phyloP scores from a whole-genome alignment of 1,284 basidiomycete genomes.

The Pseudozyma pruni region DNA sequence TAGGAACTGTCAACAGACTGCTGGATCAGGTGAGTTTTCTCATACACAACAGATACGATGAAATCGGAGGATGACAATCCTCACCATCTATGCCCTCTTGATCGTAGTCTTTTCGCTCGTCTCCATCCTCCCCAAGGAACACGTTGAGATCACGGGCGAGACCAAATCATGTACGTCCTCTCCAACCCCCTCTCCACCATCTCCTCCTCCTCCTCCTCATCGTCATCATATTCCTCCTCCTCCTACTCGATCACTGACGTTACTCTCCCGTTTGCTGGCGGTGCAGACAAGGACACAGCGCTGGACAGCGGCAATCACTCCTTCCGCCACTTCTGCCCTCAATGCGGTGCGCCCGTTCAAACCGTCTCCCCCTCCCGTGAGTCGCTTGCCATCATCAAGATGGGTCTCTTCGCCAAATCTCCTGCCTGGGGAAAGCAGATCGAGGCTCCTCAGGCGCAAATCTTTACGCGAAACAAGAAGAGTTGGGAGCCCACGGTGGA shows the following conservation, averaged over 20 bases:
- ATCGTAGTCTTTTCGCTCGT: conserved; percentile 31
- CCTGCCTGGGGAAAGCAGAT: conserved; percentile 12
- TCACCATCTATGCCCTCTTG: no score
- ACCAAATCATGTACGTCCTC: conserved; percentile 20
- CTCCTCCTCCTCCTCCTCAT: background rate
- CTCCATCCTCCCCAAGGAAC: conserved; percentile 18
- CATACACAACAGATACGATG: no score
- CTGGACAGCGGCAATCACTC: conserved; percentile 19
- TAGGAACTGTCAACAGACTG: conserved; percentile 39
- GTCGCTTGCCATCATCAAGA: conserved; percentile 31
- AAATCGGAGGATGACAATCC: background rate
- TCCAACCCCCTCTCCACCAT: background rate
- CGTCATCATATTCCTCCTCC: background rate
- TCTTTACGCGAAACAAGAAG: conserved; percentile 28
- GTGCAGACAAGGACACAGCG: conserved; percentile 16
- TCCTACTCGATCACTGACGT: no score
- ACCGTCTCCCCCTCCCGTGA: conserved; percentile 7
- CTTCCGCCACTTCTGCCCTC: conserved; percentile 23
- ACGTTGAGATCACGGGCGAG: conserved; percentile 27
- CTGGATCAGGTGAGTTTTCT: conserved; percentile 20
- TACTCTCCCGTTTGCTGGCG: background rate
- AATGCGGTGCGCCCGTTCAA: conserved; percentile 22
- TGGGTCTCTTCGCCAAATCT: conserved; percentile 29
- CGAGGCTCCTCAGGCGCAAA: conserved; percentile 13
- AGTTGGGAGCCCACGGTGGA: conserved; percentile 22